Evolutionary conservation across 139 green algal species (phyloP).

Genomic region (Chlamydomonas incerta): DNA sequence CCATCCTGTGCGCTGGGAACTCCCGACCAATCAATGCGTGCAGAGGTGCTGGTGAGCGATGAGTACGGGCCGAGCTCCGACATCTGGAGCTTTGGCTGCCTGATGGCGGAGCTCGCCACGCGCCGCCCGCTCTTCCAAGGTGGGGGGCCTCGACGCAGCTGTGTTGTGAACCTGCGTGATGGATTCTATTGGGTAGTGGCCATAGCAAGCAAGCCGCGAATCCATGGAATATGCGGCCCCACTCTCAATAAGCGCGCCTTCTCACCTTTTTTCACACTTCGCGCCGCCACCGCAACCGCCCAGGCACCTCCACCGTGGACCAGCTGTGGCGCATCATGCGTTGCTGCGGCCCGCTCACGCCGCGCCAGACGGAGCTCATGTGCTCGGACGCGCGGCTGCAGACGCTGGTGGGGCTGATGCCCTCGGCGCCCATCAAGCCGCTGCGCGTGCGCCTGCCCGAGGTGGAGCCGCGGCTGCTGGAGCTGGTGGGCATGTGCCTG

Average conservation of each 20-base stretch:
- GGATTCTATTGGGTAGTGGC: no score
- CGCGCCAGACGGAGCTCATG: slow-evolving; percentile 47
- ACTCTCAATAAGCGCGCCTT: no score
- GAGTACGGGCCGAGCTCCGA: slow-evolving; percentile 64
- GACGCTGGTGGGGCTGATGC: background rate
- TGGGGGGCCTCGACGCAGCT: no score
- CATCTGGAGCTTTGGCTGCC: background rate
- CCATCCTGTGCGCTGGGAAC: no score
- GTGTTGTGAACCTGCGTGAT: no score
- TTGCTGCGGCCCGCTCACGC: slow-evolving; percentile 59
- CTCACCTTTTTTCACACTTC: no score
- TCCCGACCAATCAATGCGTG: no score
- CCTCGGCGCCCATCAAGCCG: background rate
- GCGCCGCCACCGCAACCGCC: no score
- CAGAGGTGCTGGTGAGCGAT: slow-evolving; percentile 82
- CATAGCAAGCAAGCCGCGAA: no score
- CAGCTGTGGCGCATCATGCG: slow-evolving; percentile 78
- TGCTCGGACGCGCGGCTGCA: background rate
- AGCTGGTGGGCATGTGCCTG: background rate
- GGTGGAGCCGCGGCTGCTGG: background rate
- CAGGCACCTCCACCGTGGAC: slow-evolving; percentile 66
- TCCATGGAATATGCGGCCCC: no score
- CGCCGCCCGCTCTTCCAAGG: background rate
- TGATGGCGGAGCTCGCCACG: background rate
- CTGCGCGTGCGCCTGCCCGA: background rate